Base-by-base conservation (phyloP, 768 basidiomycete genomes). In the Hypsizygus marmoreus region DNA sequence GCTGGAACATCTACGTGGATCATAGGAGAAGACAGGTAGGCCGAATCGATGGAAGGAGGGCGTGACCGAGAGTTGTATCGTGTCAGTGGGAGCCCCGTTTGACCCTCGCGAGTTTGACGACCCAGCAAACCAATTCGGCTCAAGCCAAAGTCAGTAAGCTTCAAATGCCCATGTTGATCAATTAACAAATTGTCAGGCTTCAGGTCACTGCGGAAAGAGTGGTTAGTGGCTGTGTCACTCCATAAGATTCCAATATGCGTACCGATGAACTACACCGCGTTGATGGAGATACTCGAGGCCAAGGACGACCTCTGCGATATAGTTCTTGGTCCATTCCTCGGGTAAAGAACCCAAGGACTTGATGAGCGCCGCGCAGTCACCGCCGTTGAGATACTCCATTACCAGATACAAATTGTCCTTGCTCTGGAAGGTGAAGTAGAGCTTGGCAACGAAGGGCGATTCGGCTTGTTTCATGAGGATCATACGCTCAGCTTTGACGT, bases 401-500 rank as follows among this genome's bases (percentile, higher is more conserved):
- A 99, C 97, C 40, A 99, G 80, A 66, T 97, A 99, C 45, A 98
- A 70, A 63, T 97, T 97, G 20, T 99, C 97, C 75, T 95, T 97
- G 81, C 91, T 95, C 70, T 98, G 97, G 74, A 99, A 99, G 13
- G 97, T 98, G 70, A 95, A 99, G 72, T 88, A 99, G 25, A 99
- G 75, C 68, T 97, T 97, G 38, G 93, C 93, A 39, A 98, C 97
- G 60, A 98, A 95, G 12, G 97, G 95, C 7, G 94, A 97, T 66
- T 97, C 94, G 1, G 95, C 90, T 67, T 98, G 95, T 64, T 94
- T 94, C 97, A 99, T 99, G 56, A 99, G 79, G 59, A 99, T 99
- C 86, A 97, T 98, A 46, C 97, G 81, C 72, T 99, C 97, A 2
- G 97, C 97, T 71, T 98, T 98, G 66, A 99, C 97, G 63, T 98